Evolutionary conservation across 129 eudicot genomes (phyloP).

Genomic region (Calendula officinalis): DNA sequence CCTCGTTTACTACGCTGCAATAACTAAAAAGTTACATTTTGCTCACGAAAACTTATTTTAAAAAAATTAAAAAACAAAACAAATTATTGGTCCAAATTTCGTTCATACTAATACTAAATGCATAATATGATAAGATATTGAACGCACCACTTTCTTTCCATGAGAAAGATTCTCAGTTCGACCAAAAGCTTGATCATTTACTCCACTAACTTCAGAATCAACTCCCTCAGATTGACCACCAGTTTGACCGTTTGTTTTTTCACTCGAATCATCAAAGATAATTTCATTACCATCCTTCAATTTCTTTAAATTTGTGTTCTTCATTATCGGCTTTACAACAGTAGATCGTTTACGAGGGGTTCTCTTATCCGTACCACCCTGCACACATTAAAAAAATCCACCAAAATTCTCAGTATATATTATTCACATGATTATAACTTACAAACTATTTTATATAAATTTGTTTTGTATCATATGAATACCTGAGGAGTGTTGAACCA

Average conservation of each 20-base stretch:
- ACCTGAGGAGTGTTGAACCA: slow-evolving; percentile 87
- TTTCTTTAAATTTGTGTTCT: slow-evolving; percentile 33
- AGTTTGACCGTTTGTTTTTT: slow-evolving; percentile 22
- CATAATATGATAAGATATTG: neutral
- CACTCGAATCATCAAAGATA: slow-evolving; percentile 21
- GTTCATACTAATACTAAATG: neutral
- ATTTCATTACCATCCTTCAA: slow-evolving; percentile 33
- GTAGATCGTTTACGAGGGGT: slow-evolving; percentile 20
- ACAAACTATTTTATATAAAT: neutral
- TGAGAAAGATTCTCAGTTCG: slow-evolving; percentile 39
- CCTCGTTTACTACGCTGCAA: slow-evolving; percentile 49
- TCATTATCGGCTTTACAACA: slow-evolving; percentile 23
- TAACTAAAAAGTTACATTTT: slow-evolving; percentile 12
- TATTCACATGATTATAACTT: slow-evolving; percentile 14
- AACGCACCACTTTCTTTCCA: slow-evolving; percentile 58
- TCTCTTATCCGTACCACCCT: slow-evolving; percentile 32
- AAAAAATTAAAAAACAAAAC: slow-evolving; percentile 16
- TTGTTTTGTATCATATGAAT: slow-evolving; percentile 15
- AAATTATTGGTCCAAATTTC: neutral
- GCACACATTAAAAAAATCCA: slow-evolving; percentile 11
- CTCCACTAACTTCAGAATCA: slow-evolving; percentile 30
- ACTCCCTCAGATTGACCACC: slow-evolving; percentile 18
- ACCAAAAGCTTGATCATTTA: slow-evolving; percentile 36
- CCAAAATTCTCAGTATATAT: slow-evolving; percentile 13
- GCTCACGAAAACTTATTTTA: neutral